These are phyloP conservation scores for Blastocystis sp. DNA, from an alignment of 352 stramenopile genomes.

Conservation along the genomic window DNA sequence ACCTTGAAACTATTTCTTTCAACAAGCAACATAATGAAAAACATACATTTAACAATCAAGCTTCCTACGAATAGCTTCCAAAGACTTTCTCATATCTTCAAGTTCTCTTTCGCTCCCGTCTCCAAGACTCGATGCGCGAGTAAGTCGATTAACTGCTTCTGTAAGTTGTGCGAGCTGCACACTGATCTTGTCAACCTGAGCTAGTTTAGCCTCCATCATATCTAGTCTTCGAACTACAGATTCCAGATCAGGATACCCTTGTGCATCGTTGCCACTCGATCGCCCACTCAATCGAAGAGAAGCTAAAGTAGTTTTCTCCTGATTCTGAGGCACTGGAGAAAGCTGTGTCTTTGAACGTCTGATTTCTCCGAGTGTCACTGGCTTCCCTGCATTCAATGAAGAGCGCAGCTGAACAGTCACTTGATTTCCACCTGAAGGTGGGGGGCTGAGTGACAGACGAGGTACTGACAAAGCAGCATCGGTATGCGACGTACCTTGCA, in stretches of 20 bases:
- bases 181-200: neutral
- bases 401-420: neutral
- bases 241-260: neutral
- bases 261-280: neutral
- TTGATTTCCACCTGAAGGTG: neutral
- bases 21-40: neutral
- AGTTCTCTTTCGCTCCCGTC: neutral
- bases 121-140: neutral
- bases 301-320: neutral
- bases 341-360: neutral
- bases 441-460: neutral
- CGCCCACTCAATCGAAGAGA: neutral
- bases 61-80: neutral
- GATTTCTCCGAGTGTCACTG: neutral
- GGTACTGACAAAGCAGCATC: neutral
- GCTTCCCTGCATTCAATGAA: neutral
- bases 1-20: neutral
- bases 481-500: neutral
- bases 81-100: neutral
- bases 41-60: slow-evolving; percentile 27
- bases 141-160: neutral
- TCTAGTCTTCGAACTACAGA: neutral
- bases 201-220: neutral
- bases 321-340: neutral
- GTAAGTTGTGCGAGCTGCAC: neutral